A percentile compares a stretch with the other conserved stretches of the same genome.
phyloP scores from a whole-genome alignment of 805 yeast genomes.

The Candida michaelii region DNA sequence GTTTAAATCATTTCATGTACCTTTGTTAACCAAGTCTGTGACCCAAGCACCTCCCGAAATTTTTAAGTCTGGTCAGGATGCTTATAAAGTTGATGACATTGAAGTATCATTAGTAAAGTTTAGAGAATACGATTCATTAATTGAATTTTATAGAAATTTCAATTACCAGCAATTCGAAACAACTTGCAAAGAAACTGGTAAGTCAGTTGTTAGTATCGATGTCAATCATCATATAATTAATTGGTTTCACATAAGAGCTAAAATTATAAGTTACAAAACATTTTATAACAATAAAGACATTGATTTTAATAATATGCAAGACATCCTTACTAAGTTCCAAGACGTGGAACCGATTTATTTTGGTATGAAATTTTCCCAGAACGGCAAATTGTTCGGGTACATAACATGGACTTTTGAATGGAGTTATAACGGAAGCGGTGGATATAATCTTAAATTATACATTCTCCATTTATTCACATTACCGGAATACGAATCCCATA shows the following conservation, averaged over 20 bases:
- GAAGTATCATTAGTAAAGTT: constrained; percentile 13
- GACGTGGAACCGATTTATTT: constrained; percentile 28
- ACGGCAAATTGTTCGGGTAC: constrained; percentile 25
- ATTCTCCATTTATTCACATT: constrained; percentile 3
- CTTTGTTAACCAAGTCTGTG: constrained; percentile 19
- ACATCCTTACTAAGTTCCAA: constrained; percentile 21
- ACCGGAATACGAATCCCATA: constrained; percentile 3
- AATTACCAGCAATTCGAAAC: constrained; percentile 19
- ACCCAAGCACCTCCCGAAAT: neutral
- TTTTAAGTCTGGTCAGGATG: neutral
- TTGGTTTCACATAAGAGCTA: constrained; percentile 45
- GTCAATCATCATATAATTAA: constrained; percentile 27
- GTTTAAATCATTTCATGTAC: constrained; percentile 38
- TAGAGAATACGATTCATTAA: constrained; percentile 29
- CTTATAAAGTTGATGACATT: neutral
- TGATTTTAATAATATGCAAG: constrained; percentile 12
- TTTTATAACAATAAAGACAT: constrained; percentile 14
- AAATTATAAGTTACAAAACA: constrained; percentile 26
- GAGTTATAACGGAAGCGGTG: neutral
- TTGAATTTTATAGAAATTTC: constrained; percentile 22
- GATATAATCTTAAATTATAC: constrained; percentile 1
- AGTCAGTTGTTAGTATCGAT: constrained; percentile 27
- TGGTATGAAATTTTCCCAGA: constrained; percentile 27
- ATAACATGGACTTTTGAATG: constrained; percentile 42
- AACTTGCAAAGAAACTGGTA: constrained; percentile 26